Percentiles rank a stretch among this genome's conserved stretches.
phyloP scores from a whole-genome alignment of 768 basidiomycete species.

The Trichaptum fuscoviolaceum region DNA sequence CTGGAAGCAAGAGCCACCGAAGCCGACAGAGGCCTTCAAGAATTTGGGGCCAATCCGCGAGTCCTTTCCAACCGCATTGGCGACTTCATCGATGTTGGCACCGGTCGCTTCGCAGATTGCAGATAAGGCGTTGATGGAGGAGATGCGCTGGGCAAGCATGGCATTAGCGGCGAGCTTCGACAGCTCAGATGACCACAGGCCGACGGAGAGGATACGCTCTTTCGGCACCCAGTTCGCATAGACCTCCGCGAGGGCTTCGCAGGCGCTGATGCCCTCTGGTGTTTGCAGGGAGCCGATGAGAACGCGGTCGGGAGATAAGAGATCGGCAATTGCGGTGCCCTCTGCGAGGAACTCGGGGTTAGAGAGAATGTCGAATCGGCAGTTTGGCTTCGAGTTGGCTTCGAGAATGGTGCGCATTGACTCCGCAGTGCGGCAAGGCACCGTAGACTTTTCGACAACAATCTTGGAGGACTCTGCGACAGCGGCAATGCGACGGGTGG shows the following conservation, averaged over 20 bases:
- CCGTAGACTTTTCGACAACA: constrained; percentile 98
- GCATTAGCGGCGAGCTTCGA: constrained; percentile 99
- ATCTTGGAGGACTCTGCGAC: constrained; percentile 92
- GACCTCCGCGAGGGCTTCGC: constrained; percentile 66
- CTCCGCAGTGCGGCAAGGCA: constrained; percentile 97
- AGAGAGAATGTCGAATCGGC: constrained; percentile 95
- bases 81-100: constrained; percentile 97
- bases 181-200: constrained; percentile 97
- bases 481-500: constrained; percentile 92
- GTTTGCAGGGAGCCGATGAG: constrained; percentile 95
- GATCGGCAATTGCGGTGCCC: constrained; percentile 91
- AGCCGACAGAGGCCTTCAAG: constrained; percentile 92
- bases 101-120: constrained; percentile 99
- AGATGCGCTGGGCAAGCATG: constrained; percentile 99
- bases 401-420: constrained; percentile 99
- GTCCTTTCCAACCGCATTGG: constrained; percentile 90
- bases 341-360: constrained; percentile 99
- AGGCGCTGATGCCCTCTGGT: constrained; percentile 77
- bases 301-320: constrained; percentile 89
- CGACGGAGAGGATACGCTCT: constrained; percentile 86
- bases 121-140: constrained; percentile 94
- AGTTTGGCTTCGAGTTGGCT: constrained; percentile 90
- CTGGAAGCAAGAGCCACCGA: constrained; percentile 99
- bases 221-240: constrained; percentile 97
- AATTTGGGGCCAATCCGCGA: constrained; percentile 92